A percentile compares a stretch with the other conserved stretches of the same genome.
Evolutionary conservation across 768 basidiomycete species (phyloP).

Genomic region (Russula earlei): DNA sequence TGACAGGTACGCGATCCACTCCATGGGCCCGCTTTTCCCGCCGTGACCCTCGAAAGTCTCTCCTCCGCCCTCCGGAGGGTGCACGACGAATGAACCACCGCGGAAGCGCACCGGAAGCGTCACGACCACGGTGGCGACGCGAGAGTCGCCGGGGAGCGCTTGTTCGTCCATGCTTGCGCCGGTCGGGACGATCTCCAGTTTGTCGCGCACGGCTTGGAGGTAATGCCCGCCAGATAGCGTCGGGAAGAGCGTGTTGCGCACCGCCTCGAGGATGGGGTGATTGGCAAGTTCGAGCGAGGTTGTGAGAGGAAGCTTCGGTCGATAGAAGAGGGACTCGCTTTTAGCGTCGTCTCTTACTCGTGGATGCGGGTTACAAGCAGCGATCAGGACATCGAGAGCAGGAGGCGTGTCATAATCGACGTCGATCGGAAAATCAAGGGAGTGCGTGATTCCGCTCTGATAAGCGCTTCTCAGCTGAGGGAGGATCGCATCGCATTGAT

Average conservation of each 20-base stretch:
- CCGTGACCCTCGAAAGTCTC: slow-evolving; percentile 57
- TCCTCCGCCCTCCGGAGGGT: slow-evolving; percentile 42
- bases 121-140: slow-evolving; percentile 63
- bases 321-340: slow-evolving; percentile 63
- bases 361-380: slow-evolving; percentile 59
- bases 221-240: slow-evolving; percentile 58
- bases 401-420: slow-evolving; percentile 66
- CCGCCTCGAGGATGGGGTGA: slow-evolving; percentile 72
- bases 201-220: slow-evolving; percentile 58
- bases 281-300: slow-evolving; percentile 72
- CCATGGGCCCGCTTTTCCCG: slow-evolving; percentile 56
- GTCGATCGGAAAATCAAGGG: slow-evolving; percentile 75
- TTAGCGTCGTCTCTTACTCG: slow-evolving; percentile 41
- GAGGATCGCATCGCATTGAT: not conserved
- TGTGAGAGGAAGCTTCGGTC: slow-evolving; percentile 60
- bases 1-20: slow-evolving; percentile 68
- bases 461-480: not conserved
- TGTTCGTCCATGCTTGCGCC: slow-evolving; percentile 54
- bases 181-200: slow-evolving; percentile 54
- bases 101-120: slow-evolving; percentile 67
- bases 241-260: slow-evolving; percentile 65
- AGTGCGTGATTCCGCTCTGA: slow-evolving; percentile 70
- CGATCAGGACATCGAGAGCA: slow-evolving; percentile 68
- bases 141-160: slow-evolving; percentile 49
- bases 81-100: slow-evolving; percentile 56